Evolutionary conservation across 345 rosid species (phyloP).

Genomic region (Camelina hispida): DNA sequence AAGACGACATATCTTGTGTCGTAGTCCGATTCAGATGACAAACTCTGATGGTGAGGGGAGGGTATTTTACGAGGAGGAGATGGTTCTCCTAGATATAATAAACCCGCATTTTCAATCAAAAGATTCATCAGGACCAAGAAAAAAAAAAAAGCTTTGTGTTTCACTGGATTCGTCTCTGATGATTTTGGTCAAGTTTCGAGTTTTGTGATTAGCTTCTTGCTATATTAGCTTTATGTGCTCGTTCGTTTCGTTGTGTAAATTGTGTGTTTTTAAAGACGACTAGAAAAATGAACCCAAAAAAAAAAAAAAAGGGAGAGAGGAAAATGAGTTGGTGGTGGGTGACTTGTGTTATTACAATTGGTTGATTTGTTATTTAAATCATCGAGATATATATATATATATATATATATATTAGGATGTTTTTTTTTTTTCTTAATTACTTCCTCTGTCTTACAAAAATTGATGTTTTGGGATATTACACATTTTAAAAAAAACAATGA

Average conservation of each 20-base stretch:
- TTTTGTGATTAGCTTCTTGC: slow-evolving; percentile 26
- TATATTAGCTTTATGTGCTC: slow-evolving; percentile 29
- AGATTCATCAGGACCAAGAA: slow-evolving; percentile 34
- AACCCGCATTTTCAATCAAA: slow-evolving; percentile 36
- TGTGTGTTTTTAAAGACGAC: slow-evolving; percentile 33
- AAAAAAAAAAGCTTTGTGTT: slow-evolving; percentile 17
- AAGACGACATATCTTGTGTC: slow-evolving; percentile 84
- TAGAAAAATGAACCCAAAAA: slow-evolving; percentile 10
- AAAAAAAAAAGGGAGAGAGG: neutral
- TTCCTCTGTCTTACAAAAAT: too few species aligned
- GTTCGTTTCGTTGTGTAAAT: slow-evolving; percentile 41
- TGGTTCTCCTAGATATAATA: slow-evolving; percentile 33
- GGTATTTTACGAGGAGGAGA: slow-evolving; percentile 23
- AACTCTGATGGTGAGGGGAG: slow-evolving; percentile 14
- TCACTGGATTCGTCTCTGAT: slow-evolving; percentile 29
- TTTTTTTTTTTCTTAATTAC: neutral
- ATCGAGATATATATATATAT: slow-evolving; percentile 35
- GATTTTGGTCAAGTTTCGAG: slow-evolving; percentile 24
- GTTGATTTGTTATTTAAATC: slow-evolving; percentile 46
- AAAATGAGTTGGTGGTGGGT: slow-evolving; percentile 30
- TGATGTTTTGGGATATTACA: too few species aligned
- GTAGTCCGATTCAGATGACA: slow-evolving; percentile 70
- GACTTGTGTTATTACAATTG: slow-evolving; percentile 35
- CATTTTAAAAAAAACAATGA: too few species aligned
- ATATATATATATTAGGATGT: slow-evolving; percentile 35